A percentile compares a stretch with the other conserved stretches of the same genome.
phyloP scores from a whole-genome alignment of 176 grass and related monocot species.

The Bonia amplexicaulis region DNA sequence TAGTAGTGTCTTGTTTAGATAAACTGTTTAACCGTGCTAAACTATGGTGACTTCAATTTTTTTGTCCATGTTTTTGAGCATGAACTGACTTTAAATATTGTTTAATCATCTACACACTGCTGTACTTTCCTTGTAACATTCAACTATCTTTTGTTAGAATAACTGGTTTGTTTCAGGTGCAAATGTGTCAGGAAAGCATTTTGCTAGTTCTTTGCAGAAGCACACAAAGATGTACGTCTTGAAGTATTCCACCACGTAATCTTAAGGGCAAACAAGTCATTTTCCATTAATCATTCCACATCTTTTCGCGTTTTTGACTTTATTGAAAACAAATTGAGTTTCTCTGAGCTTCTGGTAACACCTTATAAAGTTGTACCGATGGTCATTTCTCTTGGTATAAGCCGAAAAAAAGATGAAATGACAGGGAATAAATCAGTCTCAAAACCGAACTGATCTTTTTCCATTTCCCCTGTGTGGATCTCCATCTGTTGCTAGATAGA shows the following conservation, averaged over 20 bases:
- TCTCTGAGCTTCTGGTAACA: conserved; percentile 6
- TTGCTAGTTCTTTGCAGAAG: conserved; percentile 4
- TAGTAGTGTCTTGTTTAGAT: neutral
- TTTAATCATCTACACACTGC: neutral
- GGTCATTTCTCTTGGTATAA: neutral
- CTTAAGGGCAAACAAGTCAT: conserved; percentile 9
- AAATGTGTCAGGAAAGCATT: neutral
- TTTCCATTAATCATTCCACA: neutral
- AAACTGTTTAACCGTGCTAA: neutral
- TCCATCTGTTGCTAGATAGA: neutral
- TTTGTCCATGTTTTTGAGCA: neutral
- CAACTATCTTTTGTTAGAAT: neutral
- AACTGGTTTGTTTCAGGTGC: neutral
- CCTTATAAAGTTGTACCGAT: neutral
- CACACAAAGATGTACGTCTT: neutral
- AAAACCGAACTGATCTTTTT: neutral
- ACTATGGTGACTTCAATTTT: neutral
- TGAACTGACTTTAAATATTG: neutral
- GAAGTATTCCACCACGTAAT: neutral
- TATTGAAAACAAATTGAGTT: neutral
- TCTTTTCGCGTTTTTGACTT: neutral
- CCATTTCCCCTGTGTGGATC: neutral
- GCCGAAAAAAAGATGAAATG: neutral
- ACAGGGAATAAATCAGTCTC: neutral
- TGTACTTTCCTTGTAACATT: neutral